A percentile compares a stretch with the other conserved stretches of the same genome.
phyloP scores from a whole-genome alignment of 1,284 basidiomycete genomes.

The Malassezia restricta region DNA sequence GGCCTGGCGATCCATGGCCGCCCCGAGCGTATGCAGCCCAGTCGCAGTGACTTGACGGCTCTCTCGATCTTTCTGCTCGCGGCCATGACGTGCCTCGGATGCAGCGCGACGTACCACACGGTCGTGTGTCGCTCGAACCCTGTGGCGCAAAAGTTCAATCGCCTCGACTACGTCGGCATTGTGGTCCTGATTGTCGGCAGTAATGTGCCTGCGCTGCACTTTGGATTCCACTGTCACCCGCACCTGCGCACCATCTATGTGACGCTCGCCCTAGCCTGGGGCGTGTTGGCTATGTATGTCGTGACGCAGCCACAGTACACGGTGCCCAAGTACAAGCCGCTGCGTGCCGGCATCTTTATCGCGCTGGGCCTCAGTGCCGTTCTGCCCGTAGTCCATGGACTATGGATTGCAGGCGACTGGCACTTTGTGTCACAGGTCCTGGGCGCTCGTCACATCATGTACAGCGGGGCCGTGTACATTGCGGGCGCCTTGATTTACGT shows the following conservation, averaged over 20 bases:
- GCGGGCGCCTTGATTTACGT: conserved; percentile 48
- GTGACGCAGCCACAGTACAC: conserved; percentile 69
- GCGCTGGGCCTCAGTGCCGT: conserved; percentile 63
- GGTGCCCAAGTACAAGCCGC: conserved; percentile 61
- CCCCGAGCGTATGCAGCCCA: conserved; percentile 21
- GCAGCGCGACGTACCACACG: conserved; percentile 67
- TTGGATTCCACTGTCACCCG: conserved; percentile 2
- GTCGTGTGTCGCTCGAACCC: conserved; percentile 61
- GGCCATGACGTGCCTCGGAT: conserved; percentile 61
- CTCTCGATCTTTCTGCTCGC: conserved; percentile 61
- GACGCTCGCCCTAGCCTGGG: background rate
- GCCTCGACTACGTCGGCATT: conserved; percentile 50
- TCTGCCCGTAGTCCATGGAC: conserved; percentile 60
- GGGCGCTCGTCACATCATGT: conserved; percentile 26
- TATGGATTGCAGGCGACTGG: conserved; percentile 49
- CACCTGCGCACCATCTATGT: conserved; percentile 27
- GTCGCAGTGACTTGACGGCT: conserved; percentile 56
- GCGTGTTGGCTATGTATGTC: conserved; percentile 56
- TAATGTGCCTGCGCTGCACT: conserved; percentile 57
- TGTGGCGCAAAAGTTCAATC: conserved; percentile 48
- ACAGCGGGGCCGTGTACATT: conserved; percentile 32
- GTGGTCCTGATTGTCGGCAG: conserved; percentile 59
- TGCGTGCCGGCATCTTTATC: conserved; percentile 69
- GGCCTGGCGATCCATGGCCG: background rate
- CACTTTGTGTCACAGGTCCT: conserved; percentile 27